Evolutionary conservation across 1,284 basidiomycete species (phyloP), one percentile per base, ranked within the genome.

Genomic region (Ustilago crameri): DNA sequence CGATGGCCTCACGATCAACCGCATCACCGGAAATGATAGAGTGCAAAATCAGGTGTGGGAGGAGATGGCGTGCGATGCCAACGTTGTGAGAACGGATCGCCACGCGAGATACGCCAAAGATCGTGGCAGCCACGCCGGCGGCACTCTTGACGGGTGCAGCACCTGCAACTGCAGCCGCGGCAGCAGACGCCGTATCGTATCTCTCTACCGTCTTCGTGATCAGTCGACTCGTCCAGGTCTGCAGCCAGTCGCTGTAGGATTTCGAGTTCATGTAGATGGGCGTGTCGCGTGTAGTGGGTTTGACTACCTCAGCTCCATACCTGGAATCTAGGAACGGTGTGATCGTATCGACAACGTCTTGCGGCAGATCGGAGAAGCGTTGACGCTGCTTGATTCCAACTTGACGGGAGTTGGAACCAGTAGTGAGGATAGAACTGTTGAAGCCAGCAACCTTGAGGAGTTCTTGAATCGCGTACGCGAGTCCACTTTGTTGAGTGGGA

Each of bases 161-260:
- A 24, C 32, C 43, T 20, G 50, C 43, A 23, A 52, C 50, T 12
- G 54, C 40, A 15, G 69, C 27, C 7, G 55, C 49, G 3, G 49
- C 47, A 12, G 68, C 60, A 17, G 46, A 37, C 0, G 61, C 37
- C 14, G 58, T 26, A 4, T 62, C 53, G 32, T 37, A 46, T 7
- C 68, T 27, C n/a, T 63, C 64, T 23, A 62, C 55, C 85, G 88
- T 87, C 40, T 61, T 62, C 20, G 52, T 62, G 57, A 98, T 92
- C n/a, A 99, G 88, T 80, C 92, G 88, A 12, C 88, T 87, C 0
- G 92, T 90, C 95, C 95, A 98, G 0, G 88, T 84, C 74, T 96
- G 93, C 22, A 98, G 87, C 96, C 96, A 99, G 83, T 98, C 95
- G 46, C 95, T 89, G 84, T 96, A 98, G 0, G 93, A 93, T 5